phyloP scores from a whole-genome alignment of 1,284 basidiomycete genomes.

The Albatrellus sp. region DNA sequence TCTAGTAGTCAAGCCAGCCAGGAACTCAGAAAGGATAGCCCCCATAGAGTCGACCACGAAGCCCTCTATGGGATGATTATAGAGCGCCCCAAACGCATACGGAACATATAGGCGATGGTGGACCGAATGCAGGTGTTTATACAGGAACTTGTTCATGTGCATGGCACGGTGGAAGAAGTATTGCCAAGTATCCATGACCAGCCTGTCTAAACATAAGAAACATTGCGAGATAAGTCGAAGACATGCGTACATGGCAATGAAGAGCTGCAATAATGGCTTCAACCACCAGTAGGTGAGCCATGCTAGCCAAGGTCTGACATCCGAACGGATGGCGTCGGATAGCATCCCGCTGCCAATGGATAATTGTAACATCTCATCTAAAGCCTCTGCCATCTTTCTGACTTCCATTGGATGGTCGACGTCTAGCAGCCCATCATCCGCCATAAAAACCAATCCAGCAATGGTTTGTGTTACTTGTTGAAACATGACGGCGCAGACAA shows the following conservation, averaged over 20 bases:
- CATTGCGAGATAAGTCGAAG: neutral
- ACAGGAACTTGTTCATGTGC: conserved; percentile 87
- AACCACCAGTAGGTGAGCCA: conserved; percentile 91
- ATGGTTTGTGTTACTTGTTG: conserved; percentile 82
- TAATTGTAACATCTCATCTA: conserved; percentile 30
- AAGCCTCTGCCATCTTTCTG: conserved; percentile 24
- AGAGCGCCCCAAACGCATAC: conserved; percentile 93
- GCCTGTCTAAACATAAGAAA: conserved; percentile 35
- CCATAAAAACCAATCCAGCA: conserved; percentile 63
- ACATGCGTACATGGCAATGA: conserved; percentile 71
- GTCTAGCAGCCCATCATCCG: conserved; percentile 33
- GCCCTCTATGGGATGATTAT: conserved; percentile 96
- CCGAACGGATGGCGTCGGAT: conserved; percentile 21
- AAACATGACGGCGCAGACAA: conserved; percentile 69
- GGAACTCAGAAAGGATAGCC: conserved; percentile 63
- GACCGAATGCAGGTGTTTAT: conserved; percentile 86
- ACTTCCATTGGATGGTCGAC: conserved; percentile 42
- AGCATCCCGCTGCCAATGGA: conserved; percentile 25
- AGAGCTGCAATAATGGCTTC: conserved; percentile 67
- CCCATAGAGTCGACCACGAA: conserved; percentile 85
- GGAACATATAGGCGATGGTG: conserved; percentile 97
- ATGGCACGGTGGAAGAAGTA: conserved; percentile 91
- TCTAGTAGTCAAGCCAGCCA: conserved; percentile 66
- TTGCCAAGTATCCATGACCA: conserved; percentile 96
- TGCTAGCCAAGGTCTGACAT: conserved; percentile 39